Evolutionary conservation across 495 filamentous ascomycete genomes (phyloP).

Genomic region (Lophiotrema nucula): DNA sequence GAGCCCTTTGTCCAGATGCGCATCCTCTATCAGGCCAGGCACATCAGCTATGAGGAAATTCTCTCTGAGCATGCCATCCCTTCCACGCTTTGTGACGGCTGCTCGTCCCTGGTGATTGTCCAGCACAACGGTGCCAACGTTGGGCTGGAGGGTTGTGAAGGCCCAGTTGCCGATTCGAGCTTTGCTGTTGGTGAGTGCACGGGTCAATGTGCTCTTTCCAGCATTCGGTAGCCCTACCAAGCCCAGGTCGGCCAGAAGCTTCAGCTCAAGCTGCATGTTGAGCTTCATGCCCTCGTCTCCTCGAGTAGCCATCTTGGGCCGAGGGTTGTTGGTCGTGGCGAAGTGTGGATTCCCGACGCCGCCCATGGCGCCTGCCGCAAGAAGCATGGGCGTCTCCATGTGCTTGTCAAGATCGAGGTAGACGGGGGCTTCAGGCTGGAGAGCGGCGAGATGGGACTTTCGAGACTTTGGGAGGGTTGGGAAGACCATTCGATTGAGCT

Average conservation of each 20-base stretch:
- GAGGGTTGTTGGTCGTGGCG: conserved; percentile 61
- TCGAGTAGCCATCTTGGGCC: conserved; percentile 83
- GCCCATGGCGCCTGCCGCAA: conserved; percentile 85
- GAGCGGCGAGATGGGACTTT: conserved; percentile 54
- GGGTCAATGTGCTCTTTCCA: conserved; percentile 89
- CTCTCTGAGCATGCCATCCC: conserved; percentile 54
- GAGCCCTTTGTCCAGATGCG: conserved; percentile 87
- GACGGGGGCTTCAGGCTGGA: conserved; percentile 69
- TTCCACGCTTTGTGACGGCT: conserved; percentile 36
- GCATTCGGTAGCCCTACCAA: conserved; percentile 94
- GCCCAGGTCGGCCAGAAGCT: conserved; percentile 90
- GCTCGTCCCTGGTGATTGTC: conserved; percentile 76
- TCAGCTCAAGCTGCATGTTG: conserved; percentile 84
- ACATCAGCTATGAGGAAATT: conserved; percentile 95
- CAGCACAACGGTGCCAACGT: conserved; percentile 90
- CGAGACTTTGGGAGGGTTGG: conserved; percentile 57
- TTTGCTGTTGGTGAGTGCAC: conserved; percentile 78
- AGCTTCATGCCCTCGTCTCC: conserved; percentile 77
- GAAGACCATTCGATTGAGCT: conserved; percentile 61
- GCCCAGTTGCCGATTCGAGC: conserved; percentile 93
- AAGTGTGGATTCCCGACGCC: conserved; percentile 95
- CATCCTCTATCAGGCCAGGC: conserved; percentile 84
- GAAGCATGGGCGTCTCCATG: conserved; percentile 78
- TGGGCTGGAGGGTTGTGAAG: conserved; percentile 91
- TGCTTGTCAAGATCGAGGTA: conserved; percentile 77